Evolutionary conservation across 441 rosid genomes (phyloP).

Genomic region (Eruca vesicaria): DNA sequence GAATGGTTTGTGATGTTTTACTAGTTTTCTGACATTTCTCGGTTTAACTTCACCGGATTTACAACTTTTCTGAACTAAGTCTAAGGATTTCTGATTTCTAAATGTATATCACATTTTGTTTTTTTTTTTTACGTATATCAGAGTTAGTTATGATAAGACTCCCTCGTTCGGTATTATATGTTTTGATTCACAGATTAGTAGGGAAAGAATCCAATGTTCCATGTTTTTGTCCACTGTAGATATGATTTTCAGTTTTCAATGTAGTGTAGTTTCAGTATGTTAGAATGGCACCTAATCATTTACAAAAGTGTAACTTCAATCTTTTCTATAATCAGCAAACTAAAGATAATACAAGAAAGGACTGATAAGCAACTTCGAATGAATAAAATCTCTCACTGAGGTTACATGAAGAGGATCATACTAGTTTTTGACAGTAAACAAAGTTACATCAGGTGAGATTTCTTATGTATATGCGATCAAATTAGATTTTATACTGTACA

Average conservation of each 20-base stretch:
- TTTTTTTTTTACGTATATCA: no score
- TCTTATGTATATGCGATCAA: no score
- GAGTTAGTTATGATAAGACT: no score
- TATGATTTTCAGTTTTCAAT: neutral
- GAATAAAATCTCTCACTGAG: neutral
- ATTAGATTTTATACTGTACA: no score
- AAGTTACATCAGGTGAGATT: conserved; percentile 3
- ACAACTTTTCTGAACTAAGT: neutral
- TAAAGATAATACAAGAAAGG: neutral
- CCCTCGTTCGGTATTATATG: neutral
- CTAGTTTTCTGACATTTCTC: neutral
- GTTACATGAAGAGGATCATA: neutral
- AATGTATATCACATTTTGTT: neutral
- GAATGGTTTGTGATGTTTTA: neutral
- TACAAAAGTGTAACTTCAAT: neutral
- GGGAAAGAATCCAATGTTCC: neutral
- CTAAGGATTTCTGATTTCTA: neutral
- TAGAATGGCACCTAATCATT: neutral
- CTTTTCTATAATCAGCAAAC: neutral
- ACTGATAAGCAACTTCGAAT: neutral
- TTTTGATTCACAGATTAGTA: neutral
- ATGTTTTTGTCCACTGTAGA: neutral
- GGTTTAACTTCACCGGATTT: conserved; percentile 1
- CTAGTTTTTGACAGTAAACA: neutral
- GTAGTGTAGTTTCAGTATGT: neutral